Percentiles rank a stretch among this genome's conserved stretches.
phyloP scores from a whole-genome alignment of 2,329 filamentous ascomycete genomes.

The Aspergillus tubingensis region DNA sequence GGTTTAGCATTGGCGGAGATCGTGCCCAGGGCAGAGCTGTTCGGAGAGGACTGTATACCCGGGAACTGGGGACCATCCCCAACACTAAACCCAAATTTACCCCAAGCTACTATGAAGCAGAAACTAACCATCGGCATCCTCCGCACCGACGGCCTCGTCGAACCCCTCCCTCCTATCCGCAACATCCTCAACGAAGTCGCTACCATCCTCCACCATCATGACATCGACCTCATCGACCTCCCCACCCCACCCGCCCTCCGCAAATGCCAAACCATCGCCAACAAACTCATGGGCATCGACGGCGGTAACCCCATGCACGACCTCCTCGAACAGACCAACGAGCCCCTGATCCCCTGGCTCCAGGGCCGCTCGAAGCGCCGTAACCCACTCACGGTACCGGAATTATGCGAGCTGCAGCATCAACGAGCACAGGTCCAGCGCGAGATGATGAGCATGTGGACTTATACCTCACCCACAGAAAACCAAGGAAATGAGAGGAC shows the following conservation, averaged over 20 bases:
- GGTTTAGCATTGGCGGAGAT: conserved; percentile 53
- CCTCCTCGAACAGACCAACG: conserved; percentile 56
- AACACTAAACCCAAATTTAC: not conserved
- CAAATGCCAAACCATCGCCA: conserved; percentile 59
- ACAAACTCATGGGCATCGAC: conserved; percentile 61
- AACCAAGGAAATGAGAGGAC: not conserved
- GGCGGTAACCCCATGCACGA: conserved; percentile 59
- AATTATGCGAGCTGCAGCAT: conserved; percentile 56
- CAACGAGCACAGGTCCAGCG: conserved; percentile 55
- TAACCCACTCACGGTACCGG: conserved; percentile 49
- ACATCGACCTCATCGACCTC: conserved; percentile 62
- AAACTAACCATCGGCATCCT: conserved; percentile 46
- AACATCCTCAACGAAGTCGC: conserved; percentile 45
- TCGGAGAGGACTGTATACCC: conserved; percentile 51
- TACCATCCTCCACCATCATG: conserved; percentile 35
- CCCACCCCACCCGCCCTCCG: conserved; percentile 55
- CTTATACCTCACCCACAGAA: conserved; percentile 17
- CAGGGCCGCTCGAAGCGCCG: conserved; percentile 53
- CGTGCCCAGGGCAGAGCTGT: conserved; percentile 56
- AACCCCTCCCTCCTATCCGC: conserved; percentile 42
- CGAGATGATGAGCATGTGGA: conserved; percentile 62
- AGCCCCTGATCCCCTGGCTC: conserved; percentile 64
- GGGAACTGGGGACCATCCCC: conserved; percentile 40
- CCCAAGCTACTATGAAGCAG: conserved; percentile 6
- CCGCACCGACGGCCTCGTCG: conserved; percentile 43